Base-by-base conservation (phyloP, 495 filamentous ascomycete species). In the Penicillium longicatenatum region DNA sequence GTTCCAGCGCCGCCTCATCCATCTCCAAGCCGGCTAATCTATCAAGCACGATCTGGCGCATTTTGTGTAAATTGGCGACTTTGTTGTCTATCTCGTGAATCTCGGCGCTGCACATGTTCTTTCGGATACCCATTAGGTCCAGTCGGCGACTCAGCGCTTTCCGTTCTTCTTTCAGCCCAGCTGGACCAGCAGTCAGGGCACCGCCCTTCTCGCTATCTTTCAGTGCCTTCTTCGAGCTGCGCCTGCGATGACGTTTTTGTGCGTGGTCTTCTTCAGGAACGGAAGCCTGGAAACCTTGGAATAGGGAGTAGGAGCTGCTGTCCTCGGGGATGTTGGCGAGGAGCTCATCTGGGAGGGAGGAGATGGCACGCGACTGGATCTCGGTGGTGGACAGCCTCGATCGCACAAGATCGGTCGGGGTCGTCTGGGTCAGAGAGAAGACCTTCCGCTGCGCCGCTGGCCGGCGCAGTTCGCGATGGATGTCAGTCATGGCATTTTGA, bases 61-160 rank as follows among this genome's bases (percentile, higher is more conserved):
- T 98, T 52, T 84, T 90, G 62, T 92, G 88, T 52, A 98, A 77
- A 70, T 98, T 99, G 31, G 92, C 82, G 39, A 99, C 91, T 73
- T 98, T 99, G 73, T 87, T 92, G 69, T 99, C 94, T 50, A 99
- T 96, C 68, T 99, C 94, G 42, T 85, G 86, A 47, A 99, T 98
- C 71, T 99, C 94, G 55, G 90, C 85, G 64, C 91, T 93, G 67
- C 92, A 92, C 94, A 99, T 96, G 60, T 96, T 97, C 70, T 98
- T 99, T 52, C 95, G 84, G 41, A 99, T 82, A 11, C 87, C 79
- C 75, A 97, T 88, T 87, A 96, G 91, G 65, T 98, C 93, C 51
- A 99, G 71, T 46, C 90, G 83, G 64, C 92, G 90, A 69, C 84
- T 86, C 70, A 97, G 75, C 48, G 81, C 74, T 45, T 86, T 78